Conservation (phyloP, 2,329 filamentous ascomycete genomes). For the Escovopsis sp. region DNA sequence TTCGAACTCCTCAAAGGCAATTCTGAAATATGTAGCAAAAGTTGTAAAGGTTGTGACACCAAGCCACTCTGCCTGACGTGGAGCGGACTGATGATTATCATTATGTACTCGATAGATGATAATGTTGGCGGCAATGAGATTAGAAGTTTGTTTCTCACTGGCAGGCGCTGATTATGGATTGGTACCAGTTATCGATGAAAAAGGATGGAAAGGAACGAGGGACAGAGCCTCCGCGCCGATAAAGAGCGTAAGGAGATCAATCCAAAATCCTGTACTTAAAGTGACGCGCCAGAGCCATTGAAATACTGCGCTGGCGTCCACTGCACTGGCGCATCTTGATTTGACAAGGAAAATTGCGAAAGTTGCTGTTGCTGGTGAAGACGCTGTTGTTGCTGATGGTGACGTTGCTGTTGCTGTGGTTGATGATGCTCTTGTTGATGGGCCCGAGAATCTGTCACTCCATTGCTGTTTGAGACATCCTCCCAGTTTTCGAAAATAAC, state of each 20-base stretch:
- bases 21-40: too few species aligned
- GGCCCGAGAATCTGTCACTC: slow-evolving; percentile 13
- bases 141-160: too few species aligned
- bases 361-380: slow-evolving; percentile 1
- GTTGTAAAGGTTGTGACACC: too few species aligned
- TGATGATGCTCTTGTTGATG: slow-evolving; percentile 15
- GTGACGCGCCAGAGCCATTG: slow-evolving; percentile 17
- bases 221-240: neutral
- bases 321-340: slow-evolving; percentile 6
- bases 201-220: neutral
- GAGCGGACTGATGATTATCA: slow-evolving; percentile 17
- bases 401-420: slow-evolving; percentile 4
- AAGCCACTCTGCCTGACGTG: neutral
- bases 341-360: neutral
- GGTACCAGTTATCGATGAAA: too few species aligned
- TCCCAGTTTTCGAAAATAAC: slow-evolving; percentile 28
- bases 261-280: slow-evolving; percentile 8
- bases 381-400: too few species aligned
- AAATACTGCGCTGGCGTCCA: slow-evolving; percentile 23
- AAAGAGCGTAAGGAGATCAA: too few species aligned
- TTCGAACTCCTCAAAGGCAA: too few species aligned
- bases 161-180: too few species aligned
- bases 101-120: slow-evolving; percentile 14
- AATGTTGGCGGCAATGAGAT: neutral
- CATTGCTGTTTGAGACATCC: slow-evolving; percentile 15